Base-by-base conservation (phyloP, 106 monocot genomes). In the Triglochin maritima region DNA sequence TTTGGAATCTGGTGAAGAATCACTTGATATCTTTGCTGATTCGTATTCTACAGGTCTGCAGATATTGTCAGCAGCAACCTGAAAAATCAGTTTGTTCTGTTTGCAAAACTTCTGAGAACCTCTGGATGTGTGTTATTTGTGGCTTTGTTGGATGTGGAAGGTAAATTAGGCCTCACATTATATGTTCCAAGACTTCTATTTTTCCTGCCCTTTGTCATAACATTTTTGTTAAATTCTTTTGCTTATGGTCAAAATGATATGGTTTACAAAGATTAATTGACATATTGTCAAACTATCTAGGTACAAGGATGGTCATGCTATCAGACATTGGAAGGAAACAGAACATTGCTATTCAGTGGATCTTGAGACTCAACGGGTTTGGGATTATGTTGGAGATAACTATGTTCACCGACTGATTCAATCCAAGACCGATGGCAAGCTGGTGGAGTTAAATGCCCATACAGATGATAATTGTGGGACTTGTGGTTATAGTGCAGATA, bases 61-160 rank as follows among this genome's bases (percentile, higher is more conserved):
- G 80, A 62, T 80, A 88, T 66, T 90, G 87, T 80, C 87, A 83
- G 72, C 73, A 85, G 62, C 78, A 85, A 46, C 80, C 83, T 67
- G 72, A 76, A 56, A 90, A 87, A 65, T 79, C 90, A 16, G 70
- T 73, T 56, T 96, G 95, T 79, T 86, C 85, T 49, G 57, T 83
- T 57, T 96, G 95, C 54, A 73, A 71, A 10, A 90, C 85, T 44
- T 78, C 83, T 56, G 85, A 80, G 64, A 82, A 90, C 67, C 87
- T 90, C 29, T 96, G 95, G 95, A 91, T 87, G 57, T 96, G 95
- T 77, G 59, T 96, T 52, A 90, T 96, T 43, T 96, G 95, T 80
- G 90, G 95, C 68, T 96, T 90, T 78, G 87, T 90, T 76, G 95
- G 90, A 50, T 96, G 95, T 71, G 95, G 95, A 81, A 90, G 95